These are phyloP conservation scores for Hypoxylon rickii DNA, from an alignment of 495 filamentous ascomycete genomes.

Conservation along the genomic window DNA sequence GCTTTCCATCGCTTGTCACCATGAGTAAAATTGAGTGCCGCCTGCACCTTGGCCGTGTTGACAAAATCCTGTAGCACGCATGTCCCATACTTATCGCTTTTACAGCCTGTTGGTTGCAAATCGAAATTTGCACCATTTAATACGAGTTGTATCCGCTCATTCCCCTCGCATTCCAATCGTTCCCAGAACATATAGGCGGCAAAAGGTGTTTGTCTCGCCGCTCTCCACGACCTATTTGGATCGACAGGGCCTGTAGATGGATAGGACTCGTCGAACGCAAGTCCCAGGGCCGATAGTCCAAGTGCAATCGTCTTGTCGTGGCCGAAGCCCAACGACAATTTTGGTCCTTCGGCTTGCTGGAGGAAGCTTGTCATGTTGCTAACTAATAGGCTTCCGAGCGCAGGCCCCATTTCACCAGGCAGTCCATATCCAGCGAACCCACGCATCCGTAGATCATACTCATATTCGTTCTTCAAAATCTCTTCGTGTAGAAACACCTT, in stretches of 20 bases:
- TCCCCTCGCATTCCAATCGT: slow-evolving; percentile 6
- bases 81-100: slow-evolving; percentile 21
- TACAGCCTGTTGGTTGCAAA: slow-evolving; percentile 12
- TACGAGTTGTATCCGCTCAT: slow-evolving; percentile 15
- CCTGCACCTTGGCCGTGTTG: slow-evolving; percentile 6
- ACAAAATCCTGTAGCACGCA: slow-evolving; percentile 19
- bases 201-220: slow-evolving; percentile 22
- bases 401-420: slow-evolving; percentile 17
- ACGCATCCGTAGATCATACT: slow-evolving; percentile 24
- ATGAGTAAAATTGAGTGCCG: slow-evolving; percentile 11
- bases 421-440: slow-evolving; percentile 19
- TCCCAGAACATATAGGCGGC: slow-evolving; percentile 24
- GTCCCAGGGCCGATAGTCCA: slow-evolving; percentile 20
- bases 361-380: slow-evolving; percentile 20
- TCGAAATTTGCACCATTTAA: slow-evolving; percentile 24
- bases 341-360: not conserved
- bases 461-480: slow-evolving; percentile 20
- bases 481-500: slow-evolving; percentile 14
- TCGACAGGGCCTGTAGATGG: slow-evolving; percentile 10
- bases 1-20: slow-evolving; percentile 18
- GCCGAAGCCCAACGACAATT: slow-evolving; percentile 18
- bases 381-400: slow-evolving; percentile 16
- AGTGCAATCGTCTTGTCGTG: slow-evolving; percentile 28
- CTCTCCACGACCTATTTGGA: slow-evolving; percentile 16
- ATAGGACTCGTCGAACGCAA: slow-evolving; percentile 16